phyloP scores from a whole-genome alignment of 2,329 filamentous ascomycete species.

The Neopestalotiopsis sp. region DNA sequence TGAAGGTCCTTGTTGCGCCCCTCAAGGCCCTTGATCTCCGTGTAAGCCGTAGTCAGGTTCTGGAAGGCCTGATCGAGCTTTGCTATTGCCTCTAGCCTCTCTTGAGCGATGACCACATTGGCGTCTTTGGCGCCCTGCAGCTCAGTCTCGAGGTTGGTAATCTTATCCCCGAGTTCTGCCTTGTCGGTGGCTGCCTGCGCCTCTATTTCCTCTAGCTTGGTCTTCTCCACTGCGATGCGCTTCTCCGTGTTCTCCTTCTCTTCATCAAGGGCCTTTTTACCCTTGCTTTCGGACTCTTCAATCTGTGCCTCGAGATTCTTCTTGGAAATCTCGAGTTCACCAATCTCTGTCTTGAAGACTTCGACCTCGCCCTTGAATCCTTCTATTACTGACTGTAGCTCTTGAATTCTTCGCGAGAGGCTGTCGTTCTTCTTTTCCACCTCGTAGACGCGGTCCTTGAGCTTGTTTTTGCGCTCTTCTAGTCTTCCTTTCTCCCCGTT shows the following conservation, averaged over 20 bases:
- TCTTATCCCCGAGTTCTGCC: constrained; percentile 13
- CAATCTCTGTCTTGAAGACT: constrained; percentile 32
- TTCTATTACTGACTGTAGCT: constrained; percentile 27
- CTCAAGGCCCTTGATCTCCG: constrained; percentile 24
- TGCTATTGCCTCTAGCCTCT: constrained; percentile 11
- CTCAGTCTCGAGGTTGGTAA: constrained; percentile 14
- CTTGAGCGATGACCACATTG: constrained; percentile 15
- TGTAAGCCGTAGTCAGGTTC: constrained; percentile 9
- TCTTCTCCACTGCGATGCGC: constrained; percentile 22
- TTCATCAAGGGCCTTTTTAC: constrained; percentile 23
- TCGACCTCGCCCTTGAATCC: constrained; percentile 34
- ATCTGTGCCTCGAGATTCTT: constrained; percentile 7
- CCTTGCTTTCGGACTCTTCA: constrained; percentile 20
- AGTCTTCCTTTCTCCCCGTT: constrained; percentile 29
- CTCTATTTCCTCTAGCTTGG: constrained; percentile 13
- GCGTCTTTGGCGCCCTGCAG: constrained; percentile 18
- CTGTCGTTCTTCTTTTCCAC: constrained; percentile 31
- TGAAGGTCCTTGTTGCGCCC: constrained; percentile 27
- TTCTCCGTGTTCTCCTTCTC: constrained; percentile 11
- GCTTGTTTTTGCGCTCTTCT: constrained; percentile 33
- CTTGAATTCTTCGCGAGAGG: constrained; percentile 23
- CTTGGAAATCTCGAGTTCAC: constrained; percentile 26
- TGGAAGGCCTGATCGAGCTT: constrained; percentile 3
- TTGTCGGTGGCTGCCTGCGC: constrained; percentile 29
- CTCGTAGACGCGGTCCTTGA: constrained; percentile 32